Evolutionary conservation across 75 land plant species (phyloP).

Genomic region (Isoetes taiwanensis): DNA sequence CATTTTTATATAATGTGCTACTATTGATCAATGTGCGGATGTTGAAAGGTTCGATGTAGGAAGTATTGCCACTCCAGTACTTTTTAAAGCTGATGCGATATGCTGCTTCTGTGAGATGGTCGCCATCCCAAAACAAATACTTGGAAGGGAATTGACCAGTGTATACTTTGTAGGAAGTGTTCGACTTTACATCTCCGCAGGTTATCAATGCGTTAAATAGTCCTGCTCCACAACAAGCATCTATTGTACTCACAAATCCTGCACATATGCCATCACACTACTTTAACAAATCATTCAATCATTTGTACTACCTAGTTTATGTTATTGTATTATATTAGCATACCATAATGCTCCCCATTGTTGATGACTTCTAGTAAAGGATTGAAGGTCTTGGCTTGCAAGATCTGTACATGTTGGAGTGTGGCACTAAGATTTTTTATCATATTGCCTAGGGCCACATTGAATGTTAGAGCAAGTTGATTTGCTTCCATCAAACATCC

Average conservation of each 20-base stretch:
- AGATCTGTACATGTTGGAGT: neutral
- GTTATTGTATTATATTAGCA: too few relatives aligned
- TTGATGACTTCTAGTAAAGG: neutral
- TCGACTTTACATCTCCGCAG: neutral
- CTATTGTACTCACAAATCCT: constrained; percentile 2
- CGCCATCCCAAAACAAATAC: neutral
- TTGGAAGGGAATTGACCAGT: neutral
- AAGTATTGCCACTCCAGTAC: neutral
- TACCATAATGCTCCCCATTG: neutral
- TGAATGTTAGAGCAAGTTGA: neutral
- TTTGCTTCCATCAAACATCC: neutral
- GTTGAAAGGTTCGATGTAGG: neutral
- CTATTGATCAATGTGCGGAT: too few relatives aligned
- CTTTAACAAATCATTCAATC: too few relatives aligned
- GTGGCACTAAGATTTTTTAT: neutral
- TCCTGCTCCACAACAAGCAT: constrained; percentile 6
- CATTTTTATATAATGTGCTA: too few relatives aligned
- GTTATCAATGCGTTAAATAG: neutral
- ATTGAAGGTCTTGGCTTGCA: neutral
- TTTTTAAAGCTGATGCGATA: neutral
- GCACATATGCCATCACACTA: too few relatives aligned
- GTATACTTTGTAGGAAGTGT: neutral
- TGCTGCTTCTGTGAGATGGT: neutral
- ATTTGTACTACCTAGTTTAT: too few relatives aligned
- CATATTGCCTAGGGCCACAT: neutral